These are phyloP conservation scores for Fusarium sp. DNA, from an alignment of 2,329 filamentous ascomycete species.

Conservation along the genomic window DNA sequence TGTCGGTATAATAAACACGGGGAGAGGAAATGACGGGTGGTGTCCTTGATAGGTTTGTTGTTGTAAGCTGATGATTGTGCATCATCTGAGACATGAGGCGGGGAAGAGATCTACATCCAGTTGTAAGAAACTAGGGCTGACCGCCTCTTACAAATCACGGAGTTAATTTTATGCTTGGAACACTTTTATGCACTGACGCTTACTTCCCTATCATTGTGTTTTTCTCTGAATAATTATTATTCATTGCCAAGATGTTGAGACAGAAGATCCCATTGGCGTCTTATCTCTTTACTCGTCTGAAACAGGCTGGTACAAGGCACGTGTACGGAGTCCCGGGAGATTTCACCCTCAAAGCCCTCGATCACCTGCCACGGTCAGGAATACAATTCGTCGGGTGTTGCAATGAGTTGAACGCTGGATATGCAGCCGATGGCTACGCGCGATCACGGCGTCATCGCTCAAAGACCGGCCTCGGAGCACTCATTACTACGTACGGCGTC, in stretches of 20 bases:
- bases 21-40: neutral
- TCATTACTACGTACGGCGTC: conserved; percentile 20
- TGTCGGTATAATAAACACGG: neutral
- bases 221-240: neutral
- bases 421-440: conserved; percentile 30
- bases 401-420: conserved; percentile 26
- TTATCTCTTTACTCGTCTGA: conserved; percentile 14
- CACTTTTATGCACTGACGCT: neutral
- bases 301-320: conserved; percentile 8
- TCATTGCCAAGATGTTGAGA: neutral
- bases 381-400: conserved; percentile 23
- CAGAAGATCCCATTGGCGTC: conserved; percentile 3
- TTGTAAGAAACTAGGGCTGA: conserved; percentile 1
- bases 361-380: conserved; percentile 4
- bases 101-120: neutral
- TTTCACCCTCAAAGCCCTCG: conserved; percentile 17
- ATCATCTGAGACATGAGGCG: neutral
- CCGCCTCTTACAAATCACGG: neutral
- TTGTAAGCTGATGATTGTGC: neutral
- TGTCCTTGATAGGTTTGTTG: neutral
- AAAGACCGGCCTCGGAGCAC: neutral
- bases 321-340: conserved; percentile 27
- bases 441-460: neutral
- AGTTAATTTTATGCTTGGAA: neutral
- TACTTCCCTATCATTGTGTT: neutral